These are phyloP conservation scores for Tremellales sp. DNA, from an alignment of 1,284 basidiomycete species.

Conservation along the genomic window DNA sequence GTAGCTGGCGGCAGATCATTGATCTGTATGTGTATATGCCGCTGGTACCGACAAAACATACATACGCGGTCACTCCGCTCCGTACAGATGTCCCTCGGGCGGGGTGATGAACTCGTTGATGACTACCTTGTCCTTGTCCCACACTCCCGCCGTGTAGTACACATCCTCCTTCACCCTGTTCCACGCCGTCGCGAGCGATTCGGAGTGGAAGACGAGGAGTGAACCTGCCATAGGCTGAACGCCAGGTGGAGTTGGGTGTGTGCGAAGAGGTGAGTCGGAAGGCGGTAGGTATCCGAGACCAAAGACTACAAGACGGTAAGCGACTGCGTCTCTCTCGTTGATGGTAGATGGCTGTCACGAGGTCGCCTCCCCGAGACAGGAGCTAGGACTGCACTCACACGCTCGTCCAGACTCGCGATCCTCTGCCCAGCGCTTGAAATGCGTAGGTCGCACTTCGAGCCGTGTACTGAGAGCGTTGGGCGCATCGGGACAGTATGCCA, in stretches of 20 bases:
- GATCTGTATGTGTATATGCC: no score
- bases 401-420: slow-evolving; percentile 18
- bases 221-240: slow-evolving; percentile 35
- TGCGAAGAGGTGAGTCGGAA: slow-evolving; percentile 15
- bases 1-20: no score
- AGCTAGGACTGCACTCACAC: not conserved
- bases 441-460: slow-evolving; percentile 31
- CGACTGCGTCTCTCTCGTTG: not conserved
- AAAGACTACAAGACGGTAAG: slow-evolving; percentile 20
- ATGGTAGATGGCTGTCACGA: no score
- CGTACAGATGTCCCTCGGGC: slow-evolving; percentile 5
- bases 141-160: slow-evolving; percentile 44
- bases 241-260: slow-evolving; percentile 4
- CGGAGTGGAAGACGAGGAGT: slow-evolving; percentile 36
- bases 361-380: no score
- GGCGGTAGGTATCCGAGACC: slow-evolving; percentile 30
- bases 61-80: no score
- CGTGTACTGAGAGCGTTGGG: slow-evolving; percentile 27
- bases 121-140: slow-evolving; percentile 35
- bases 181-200: slow-evolving; percentile 32
- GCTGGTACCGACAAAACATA: no score
- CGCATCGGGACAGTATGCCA: slow-evolving; percentile 40
- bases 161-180: slow-evolving; percentile 37
- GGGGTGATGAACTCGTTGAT: slow-evolving; percentile 35
- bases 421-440: slow-evolving; percentile 29